Conservation (phyloP, 495 filamentous ascomycete genomes). For the Lophiotrema nucula region DNA sequence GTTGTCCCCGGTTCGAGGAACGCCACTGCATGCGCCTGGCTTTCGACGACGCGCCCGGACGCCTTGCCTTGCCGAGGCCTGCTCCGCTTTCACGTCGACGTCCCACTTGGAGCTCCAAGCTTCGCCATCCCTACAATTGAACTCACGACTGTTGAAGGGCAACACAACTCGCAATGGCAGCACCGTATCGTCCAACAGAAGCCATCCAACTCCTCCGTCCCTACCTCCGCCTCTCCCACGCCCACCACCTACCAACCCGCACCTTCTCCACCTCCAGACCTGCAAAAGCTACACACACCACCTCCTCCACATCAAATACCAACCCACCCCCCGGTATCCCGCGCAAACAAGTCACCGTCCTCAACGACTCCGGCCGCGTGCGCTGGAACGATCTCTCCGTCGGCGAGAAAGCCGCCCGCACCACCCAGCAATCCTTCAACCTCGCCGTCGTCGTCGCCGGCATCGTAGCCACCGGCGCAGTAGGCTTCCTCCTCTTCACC, state of each 20-base stretch:
- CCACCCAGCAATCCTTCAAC: conserved; percentile 89
- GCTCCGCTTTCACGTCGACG: too few relatives aligned
- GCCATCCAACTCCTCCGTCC: conserved; percentile 20
- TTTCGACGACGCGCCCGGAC: too few relatives aligned
- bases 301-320: conserved; percentile 39
- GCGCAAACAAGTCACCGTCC: conserved; percentile 59
- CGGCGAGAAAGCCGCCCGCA: conserved; percentile 77
- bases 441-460: conserved; percentile 74
- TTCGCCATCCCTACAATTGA: too few relatives aligned
- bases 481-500: conserved; percentile 73
- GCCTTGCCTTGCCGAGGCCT: too few relatives aligned
- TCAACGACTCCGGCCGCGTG: conserved; percentile 78
- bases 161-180: conserved; percentile 8
- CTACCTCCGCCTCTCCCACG: neutral
- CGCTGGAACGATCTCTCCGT: conserved; percentile 73
- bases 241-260: neutral
- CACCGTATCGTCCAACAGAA: conserved; percentile 10
- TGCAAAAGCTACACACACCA: conserved; percentile 56
- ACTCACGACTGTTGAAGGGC: neutral
- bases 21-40: too few relatives aligned
- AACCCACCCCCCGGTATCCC: conserved; percentile 4
- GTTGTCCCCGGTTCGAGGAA: too few relatives aligned
- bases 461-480: conserved; percentile 69
- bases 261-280: conserved; percentile 4
- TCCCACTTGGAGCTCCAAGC: too few relatives aligned